Conservation (phyloP, 768 basidiomycete genomes). For the Dioszegia crocea region DNA sequence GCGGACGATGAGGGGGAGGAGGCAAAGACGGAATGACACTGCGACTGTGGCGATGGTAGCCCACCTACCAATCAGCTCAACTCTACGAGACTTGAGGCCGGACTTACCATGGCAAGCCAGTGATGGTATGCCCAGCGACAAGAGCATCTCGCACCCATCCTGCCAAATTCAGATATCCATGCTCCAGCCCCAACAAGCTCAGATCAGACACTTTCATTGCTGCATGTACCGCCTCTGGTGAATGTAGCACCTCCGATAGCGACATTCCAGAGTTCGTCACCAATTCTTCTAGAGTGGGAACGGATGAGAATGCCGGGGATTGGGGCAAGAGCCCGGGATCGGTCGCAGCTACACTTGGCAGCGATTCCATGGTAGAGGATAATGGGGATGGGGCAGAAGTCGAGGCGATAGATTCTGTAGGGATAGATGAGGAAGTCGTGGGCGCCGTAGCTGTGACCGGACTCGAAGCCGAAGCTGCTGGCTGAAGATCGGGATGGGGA, state of each 20-base stretch:
- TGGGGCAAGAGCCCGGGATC: slow-evolving; percentile 20
- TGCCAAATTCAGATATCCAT: slow-evolving; percentile 33
- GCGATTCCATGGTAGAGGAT: slow-evolving; percentile 6
- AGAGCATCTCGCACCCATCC: slow-evolving; percentile 45
- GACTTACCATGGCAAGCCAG: slow-evolving; percentile 46
- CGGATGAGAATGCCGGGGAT: slow-evolving; percentile 5
- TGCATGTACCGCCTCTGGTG: slow-evolving; percentile 45
- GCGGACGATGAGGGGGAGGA: slow-evolving; percentile 55
- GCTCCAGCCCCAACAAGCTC: slow-evolving; percentile 38
- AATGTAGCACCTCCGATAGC: slow-evolving; percentile 39
- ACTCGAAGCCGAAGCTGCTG: neutral
- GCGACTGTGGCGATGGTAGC: slow-evolving; percentile 44
- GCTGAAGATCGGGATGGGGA: slow-evolving; percentile 32
- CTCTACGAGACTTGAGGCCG: neutral
- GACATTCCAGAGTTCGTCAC: slow-evolving; percentile 22
- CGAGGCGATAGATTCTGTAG: slow-evolving; percentile 3
- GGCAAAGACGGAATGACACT: slow-evolving; percentile 50
- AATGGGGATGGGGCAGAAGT: slow-evolving; percentile 12
- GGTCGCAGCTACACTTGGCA: slow-evolving; percentile 1
- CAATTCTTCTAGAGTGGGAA: slow-evolving; percentile 28
- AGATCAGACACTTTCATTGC: slow-evolving; percentile 42
- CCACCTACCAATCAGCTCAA: slow-evolving; percentile 30
- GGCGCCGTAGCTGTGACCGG: neutral
- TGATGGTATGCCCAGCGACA: slow-evolving; percentile 33
- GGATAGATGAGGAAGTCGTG: neutral